phyloP scores from a whole-genome alignment of 768 basidiomycete genomes.

The Termitomyces bulborhizus region DNA sequence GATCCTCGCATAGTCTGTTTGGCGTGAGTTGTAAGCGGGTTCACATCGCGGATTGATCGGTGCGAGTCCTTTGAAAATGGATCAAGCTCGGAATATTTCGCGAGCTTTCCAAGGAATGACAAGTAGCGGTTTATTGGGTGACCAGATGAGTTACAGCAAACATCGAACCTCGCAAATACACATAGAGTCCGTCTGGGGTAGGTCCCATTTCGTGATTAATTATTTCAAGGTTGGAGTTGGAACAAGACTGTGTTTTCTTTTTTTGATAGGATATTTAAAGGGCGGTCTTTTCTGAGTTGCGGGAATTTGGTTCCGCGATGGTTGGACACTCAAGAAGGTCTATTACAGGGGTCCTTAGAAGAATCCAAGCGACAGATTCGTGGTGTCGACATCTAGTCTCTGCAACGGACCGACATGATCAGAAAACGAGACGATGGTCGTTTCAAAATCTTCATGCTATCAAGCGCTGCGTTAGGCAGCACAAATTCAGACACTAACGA shows the following conservation, averaged over 20 bases:
- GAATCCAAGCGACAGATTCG: not conserved
- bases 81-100: not conserved
- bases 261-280: not conserved
- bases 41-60: too few species aligned
- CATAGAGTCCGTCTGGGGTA: not conserved
- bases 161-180: not conserved
- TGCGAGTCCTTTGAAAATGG: not conserved
- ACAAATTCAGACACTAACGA: not conserved
- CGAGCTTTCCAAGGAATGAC: not conserved
- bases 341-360: not conserved
- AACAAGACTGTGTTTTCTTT: not conserved
- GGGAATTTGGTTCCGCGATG: not conserved
- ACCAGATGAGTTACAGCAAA: not conserved
- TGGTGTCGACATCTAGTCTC: not conserved
- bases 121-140: not conserved
- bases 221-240: too few species aligned
- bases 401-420: not conserved
- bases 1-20: too few species aligned
- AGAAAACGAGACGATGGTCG: not conserved
- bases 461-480: not conserved
- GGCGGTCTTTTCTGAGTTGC: not conserved
- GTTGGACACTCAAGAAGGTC: not conserved
- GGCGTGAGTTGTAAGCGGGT: too few species aligned
- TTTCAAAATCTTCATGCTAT: not conserved
- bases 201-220: too few species aligned